These are phyloP conservation scores for Pterula multifida DNA, from an alignment of 1,284 basidiomycete species.

Conservation along the genomic window DNA sequence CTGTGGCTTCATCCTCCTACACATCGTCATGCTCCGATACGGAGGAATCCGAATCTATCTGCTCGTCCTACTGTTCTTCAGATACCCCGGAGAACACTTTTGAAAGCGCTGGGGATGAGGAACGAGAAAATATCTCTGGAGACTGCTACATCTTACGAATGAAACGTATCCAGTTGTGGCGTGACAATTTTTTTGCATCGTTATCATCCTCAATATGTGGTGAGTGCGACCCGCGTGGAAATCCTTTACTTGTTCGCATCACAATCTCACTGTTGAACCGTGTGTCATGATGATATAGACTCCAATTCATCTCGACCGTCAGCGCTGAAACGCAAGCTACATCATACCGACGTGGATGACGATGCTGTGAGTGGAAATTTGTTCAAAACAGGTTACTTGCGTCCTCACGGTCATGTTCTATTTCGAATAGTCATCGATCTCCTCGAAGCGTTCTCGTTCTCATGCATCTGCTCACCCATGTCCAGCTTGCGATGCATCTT, in stretches of 20 bases:
- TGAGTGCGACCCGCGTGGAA: slow-evolving; percentile 13
- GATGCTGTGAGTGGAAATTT: slow-evolving; percentile 31
- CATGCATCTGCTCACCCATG: slow-evolving; percentile 36
- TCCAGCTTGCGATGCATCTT: slow-evolving; percentile 59
- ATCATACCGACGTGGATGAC: slow-evolving; percentile 26
- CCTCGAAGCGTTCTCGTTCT: slow-evolving; percentile 41
- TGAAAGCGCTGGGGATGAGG: slow-evolving; percentile 15
- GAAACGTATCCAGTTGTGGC: slow-evolving; percentile 53
- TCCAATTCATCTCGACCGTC: slow-evolving; percentile 17
- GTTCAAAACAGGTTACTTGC: neutral
- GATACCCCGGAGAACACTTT: slow-evolving; percentile 21
- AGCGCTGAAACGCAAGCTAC: slow-evolving; percentile 33
- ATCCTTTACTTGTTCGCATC: slow-evolving; percentile 10
- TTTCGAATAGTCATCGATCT: slow-evolving; percentile 29
- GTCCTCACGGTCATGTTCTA: slow-evolving; percentile 7
- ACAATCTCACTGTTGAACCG: slow-evolving; percentile 5
- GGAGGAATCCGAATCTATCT: slow-evolving; percentile 31
- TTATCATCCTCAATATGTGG: slow-evolving; percentile 16
- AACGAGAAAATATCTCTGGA: slow-evolving; percentile 26
- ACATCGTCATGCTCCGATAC: slow-evolving; percentile 25
- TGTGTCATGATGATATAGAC: slow-evolving; percentile 13
- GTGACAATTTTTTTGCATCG: slow-evolving; percentile 32
- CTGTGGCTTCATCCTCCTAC: slow-evolving; percentile 22
- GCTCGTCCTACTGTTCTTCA: slow-evolving; percentile 61
- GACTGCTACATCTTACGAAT: slow-evolving; percentile 34